Evolutionary conservation across 495 filamentous ascomycete genomes (phyloP), one percentile per base, ranked within the genome.

Genomic region (Echria macrotheca): DNA sequence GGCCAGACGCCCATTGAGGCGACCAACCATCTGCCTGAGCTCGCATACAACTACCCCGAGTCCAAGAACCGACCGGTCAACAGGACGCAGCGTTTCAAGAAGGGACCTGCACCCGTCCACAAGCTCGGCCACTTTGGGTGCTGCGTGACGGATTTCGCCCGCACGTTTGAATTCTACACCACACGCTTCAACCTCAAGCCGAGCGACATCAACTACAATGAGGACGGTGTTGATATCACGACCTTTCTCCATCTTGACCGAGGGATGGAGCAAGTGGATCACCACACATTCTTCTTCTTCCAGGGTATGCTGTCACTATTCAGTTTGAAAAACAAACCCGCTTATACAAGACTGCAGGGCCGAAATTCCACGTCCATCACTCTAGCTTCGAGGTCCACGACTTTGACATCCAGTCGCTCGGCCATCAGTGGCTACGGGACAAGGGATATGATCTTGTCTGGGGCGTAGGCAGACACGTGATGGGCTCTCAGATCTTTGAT

Each of bases 71-170:
- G 69, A 22, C 53, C 63, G 6, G 65, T 56, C 14, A 64, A 61
- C 57, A 61, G 63, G 43, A 67, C 63, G 36, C 68, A 71, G 56
- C 63, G 70, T 7, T 75, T 73, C 57, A 52, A 65, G 70, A 78
- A 72, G 60, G 68, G 81, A 3, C 83, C 83, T 0, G 80, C 81
- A 2, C 72, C 77, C 0, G 69, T 86, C 1, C 79, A 86, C 63
- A 87, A 86, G 68, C 69, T 87, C 1, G 84, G 84, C 7, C 84
- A 87, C 58, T 85, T 78, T 41, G 84, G 84, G 0, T 58, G 79
- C 11, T 75, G 73, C 56, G 76, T 80, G 10, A 69, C 71, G 40
- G 62, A 80, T 31, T 85, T 82, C 49, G 65, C 71, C 2, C 63
- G 64, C 10, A 58, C 76, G 7, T 54, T 79, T 29, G 54, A 73